Evolutionary conservation across 2,329 filamentous ascomycete species (phyloP), one percentile per base, ranked within the genome.

Genomic region (Allantophomopsis lycopodina): DNA sequence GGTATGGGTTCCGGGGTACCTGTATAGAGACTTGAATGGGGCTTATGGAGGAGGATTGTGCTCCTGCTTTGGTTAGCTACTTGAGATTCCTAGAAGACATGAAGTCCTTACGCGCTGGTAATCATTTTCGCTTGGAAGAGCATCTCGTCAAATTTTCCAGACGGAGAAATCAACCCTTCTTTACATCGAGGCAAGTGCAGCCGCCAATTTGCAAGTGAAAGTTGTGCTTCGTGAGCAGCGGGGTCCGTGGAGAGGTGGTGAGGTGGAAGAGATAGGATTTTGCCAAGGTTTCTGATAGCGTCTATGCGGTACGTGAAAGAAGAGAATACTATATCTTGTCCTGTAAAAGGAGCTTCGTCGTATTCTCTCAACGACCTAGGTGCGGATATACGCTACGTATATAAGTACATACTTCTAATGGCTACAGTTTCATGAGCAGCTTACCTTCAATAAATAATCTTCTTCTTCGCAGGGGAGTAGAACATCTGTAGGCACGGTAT

Each of bases 81-180:
- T 31, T 13, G 32, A 16, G 47, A 42, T 38, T 39, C 18, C 13
- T 4, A 20, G 18, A 20, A 20, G 18, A 4, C 18, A 7, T 20
- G 18, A 7, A 12, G 10, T 14, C 37, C 52, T 48, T 49, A 55
- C 49, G 58, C 59, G 40, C 73, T 64, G 39, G 71, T 67, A 50
- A 94, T 83, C 75, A 93, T 89, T 46, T 84, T 80, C 1, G 84
- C 87, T 56, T 93, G 85, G 61, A 94, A 94, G 59, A 94, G 78
- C 71, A 94, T 81, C 60, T 94, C 85, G 55, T 95, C 88, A 10
- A 88, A 67, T 39, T 76, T 70, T 23, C 84, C 79, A 48, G 80
- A 74, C 45, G 73, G 71, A 43, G 76, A 72, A 39, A 93, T 64
- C 13, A 83, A 68, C 44, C 84, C 73, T 40, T 69, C 68, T 60